A percentile compares a stretch with the other conserved stretches of the same genome.
Evolutionary conservation across 2,329 filamentous ascomycete species (phyloP).

Genomic region (Zymoseptoria tritici): DNA sequence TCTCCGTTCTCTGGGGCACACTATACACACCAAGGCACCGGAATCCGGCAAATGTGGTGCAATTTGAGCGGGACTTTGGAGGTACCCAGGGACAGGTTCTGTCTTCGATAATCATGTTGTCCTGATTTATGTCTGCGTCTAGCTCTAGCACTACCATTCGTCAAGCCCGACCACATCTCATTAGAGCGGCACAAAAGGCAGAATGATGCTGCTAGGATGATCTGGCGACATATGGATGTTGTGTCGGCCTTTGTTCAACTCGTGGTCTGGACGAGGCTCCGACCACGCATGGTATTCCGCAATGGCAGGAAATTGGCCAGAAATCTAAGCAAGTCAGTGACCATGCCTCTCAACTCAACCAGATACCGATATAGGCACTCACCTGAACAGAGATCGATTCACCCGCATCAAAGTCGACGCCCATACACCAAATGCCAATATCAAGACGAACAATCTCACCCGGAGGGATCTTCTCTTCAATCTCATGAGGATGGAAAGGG

Average conservation of each 20-base stretch:
- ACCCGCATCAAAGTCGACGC: constrained; percentile 40
- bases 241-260: constrained; percentile 36
- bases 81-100: too few relatives aligned
- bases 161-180: not conserved
- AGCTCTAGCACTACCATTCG: too few relatives aligned
- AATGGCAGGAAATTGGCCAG: constrained; percentile 25
- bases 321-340: not conserved
- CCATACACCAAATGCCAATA: constrained; percentile 44
- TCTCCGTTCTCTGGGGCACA: too few relatives aligned
- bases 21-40: too few relatives aligned
- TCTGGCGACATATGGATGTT: constrained; percentile 34
- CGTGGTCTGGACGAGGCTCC: constrained; percentile 33
- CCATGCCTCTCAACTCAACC: not conserved
- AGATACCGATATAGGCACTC: not conserved
- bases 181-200: constrained; percentile 29
- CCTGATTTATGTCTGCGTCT: too few relatives aligned
- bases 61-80: too few relatives aligned
- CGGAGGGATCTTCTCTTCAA: constrained; percentile 34
- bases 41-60: too few relatives aligned
- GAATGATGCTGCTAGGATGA: constrained; percentile 33
- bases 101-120: too few relatives aligned
- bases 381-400: constrained; percentile 24
- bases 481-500: constrained; percentile 13
- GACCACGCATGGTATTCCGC: constrained; percentile 37
- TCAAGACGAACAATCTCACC: constrained; percentile 41